Conservation (phyloP, 73 alveolate genomes). For the Effrenium voratum region DNA sequence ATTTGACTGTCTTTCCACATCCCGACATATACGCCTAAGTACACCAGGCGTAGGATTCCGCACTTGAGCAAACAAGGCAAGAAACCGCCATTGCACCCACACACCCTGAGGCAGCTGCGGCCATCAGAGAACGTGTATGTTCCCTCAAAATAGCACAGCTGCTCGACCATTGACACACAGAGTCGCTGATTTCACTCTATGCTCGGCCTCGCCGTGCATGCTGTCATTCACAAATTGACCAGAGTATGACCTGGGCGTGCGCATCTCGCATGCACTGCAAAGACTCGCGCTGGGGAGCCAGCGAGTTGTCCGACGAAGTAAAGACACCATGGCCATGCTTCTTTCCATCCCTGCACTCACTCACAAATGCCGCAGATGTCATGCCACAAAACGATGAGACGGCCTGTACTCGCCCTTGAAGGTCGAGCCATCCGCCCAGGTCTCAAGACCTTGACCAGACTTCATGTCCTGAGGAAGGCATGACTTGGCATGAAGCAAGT, state of each 20-base stretch:
- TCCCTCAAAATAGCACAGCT: slow-evolving; percentile 11
- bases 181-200: too few relatives aligned
- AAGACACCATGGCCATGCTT: slow-evolving; percentile 89
- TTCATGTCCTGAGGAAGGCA: slow-evolving; percentile 52
- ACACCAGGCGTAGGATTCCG: neutral
- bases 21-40: slow-evolving; percentile 71
- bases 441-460: slow-evolving; percentile 90
- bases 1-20: slow-evolving; percentile 92
- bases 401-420: slow-evolving; percentile 94
- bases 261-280: neutral
- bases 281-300: neutral
- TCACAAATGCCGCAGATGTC: neutral
- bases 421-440: slow-evolving; percentile 93
- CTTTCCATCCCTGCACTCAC: slow-evolving; percentile 71
- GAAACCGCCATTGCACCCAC: neutral
- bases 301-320: slow-evolving; percentile 93
- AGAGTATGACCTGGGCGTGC: slow-evolving; percentile 43
- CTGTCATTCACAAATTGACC: slow-evolving; percentile 90
- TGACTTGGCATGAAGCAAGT: neutral
- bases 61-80: neutral
- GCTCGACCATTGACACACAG: too few relatives aligned
- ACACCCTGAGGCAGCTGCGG: neutral
- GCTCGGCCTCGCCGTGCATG: slow-evolving; percentile 92
- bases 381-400: neutral
- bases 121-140: slow-evolving; percentile 91